phyloP scores from a whole-genome alignment of 179 eudicot genomes.

The Silene vulgaris region DNA sequence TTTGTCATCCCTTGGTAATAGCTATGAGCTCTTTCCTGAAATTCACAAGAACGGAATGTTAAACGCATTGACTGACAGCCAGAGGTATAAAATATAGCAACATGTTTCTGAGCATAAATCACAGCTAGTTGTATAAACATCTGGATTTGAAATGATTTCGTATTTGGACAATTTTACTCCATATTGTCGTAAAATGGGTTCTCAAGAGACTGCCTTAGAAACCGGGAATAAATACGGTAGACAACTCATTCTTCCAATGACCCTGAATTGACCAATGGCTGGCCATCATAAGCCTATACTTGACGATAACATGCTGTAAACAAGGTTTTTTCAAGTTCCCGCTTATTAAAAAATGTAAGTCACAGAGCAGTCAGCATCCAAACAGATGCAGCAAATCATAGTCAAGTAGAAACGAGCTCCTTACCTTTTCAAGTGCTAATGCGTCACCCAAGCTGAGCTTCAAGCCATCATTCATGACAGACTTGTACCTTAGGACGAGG shows the following conservation, averaged over 20 bases:
- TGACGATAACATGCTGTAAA: too few species aligned
- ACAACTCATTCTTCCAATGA: too few species aligned
- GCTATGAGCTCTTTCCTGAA: constrained; percentile 79
- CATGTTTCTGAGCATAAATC: too few species aligned
- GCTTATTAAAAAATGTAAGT: too few species aligned
- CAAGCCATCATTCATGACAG: constrained; percentile 86
- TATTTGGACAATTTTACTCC: too few species aligned
- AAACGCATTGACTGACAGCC: neutral
- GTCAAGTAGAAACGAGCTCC: constrained; percentile 4
- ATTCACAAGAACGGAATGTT: neutral
- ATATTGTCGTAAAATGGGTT: too few species aligned
- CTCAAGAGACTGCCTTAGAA: too few species aligned
- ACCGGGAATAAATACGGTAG: too few species aligned
- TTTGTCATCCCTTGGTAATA: constrained; percentile 90
- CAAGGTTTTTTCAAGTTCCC: neutral
- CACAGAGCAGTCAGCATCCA: neutral
- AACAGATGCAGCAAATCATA: neutral
- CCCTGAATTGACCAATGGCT: too few species aligned
- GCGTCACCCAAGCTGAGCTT: constrained; percentile 71
- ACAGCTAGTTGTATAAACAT: too few species aligned
- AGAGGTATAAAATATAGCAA: neutral
- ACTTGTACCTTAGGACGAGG: constrained; percentile 80
- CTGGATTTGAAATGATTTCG: too few species aligned
- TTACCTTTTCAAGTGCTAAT: constrained; percentile 86
- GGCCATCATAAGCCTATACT: too few species aligned